Evolutionary conservation across 78 protist genomes (phyloP).

Genomic region (Dictyostelium capitatum): DNA sequence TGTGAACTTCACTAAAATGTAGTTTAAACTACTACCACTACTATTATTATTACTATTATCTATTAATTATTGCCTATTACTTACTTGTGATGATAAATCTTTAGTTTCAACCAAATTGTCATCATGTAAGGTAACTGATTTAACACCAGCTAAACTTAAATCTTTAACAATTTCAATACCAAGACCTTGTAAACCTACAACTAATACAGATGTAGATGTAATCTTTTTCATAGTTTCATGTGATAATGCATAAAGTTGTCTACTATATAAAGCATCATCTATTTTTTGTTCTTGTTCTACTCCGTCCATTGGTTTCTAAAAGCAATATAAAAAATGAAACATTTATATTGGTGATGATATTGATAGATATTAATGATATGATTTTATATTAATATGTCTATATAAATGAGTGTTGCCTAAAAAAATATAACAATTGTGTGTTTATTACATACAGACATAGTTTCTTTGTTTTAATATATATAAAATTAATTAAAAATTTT

Average conservation of each 20-base stretch:
- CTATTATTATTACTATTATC: too few species aligned
- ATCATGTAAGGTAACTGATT: conserved; percentile 95
- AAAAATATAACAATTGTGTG: too few species aligned
- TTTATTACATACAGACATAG: too few species aligned
- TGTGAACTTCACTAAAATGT: background rate
- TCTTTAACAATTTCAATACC: conserved; percentile 99
- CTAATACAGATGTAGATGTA: conserved; percentile 86
- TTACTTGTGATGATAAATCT: conserved; percentile 88
- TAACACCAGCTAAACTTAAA: conserved; percentile 97
- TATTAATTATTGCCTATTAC: background rate
- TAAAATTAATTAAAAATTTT: too few species aligned
- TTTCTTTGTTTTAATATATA: too few species aligned
- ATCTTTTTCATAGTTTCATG: conserved; percentile 93
- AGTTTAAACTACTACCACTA: background rate
- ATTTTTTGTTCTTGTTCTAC: conserved; percentile 40
- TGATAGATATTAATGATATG: background rate
- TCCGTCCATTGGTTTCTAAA: conserved; percentile 53
- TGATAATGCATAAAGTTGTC: conserved; percentile 89
- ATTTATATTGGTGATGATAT: background rate
- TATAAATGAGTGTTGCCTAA: too few species aligned
- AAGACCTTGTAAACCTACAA: conserved; percentile 96
- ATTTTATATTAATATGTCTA: too few species aligned
- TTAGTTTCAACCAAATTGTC: conserved; percentile 25
- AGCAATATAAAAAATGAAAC: too few species aligned
- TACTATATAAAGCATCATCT: conserved; percentile 86